Evolutionary conservation across 2,329 filamentous ascomycete species (phyloP), one percentile per base, ranked within the genome.

Genomic region (Cercospora sp.): DNA sequence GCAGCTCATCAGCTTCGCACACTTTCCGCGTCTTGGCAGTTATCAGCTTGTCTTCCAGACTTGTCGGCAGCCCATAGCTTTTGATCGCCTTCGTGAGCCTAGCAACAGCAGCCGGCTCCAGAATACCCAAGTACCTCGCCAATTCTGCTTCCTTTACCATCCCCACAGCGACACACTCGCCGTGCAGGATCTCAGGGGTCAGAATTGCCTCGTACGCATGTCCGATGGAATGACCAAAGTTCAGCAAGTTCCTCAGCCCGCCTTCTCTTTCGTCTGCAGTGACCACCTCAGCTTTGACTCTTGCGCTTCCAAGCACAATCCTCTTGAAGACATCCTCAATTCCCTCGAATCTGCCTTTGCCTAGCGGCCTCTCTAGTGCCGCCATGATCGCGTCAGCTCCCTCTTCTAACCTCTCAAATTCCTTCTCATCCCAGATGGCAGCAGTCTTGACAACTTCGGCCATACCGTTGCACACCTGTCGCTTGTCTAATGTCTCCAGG

Each of bases 111-210:
- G 91, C 91, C 5, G 92, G 92, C 61, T 90, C 90, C 31, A 99
- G 83, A 18, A 96, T 86, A 48, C 95, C 95, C 1, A 99, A 85
- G 79, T 94, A 92, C 66, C 95, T 90, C 26, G 95, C 92, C 65
- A 99, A 83, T 79, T 98, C 95, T 10, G 94, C 95, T 80, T 99
- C 95, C 79, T 96, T 97, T 68, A 98, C 92, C 95, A 99, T 99
- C 28, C 95, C 95, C 73, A 99, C 96, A 23, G 95, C 93, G 10
- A 99, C 94, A 70, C 92, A 93, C 79, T 99, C 95, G 69, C 95
- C 95, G 76, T 99, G 95, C 6, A 99, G 87, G 42, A 99, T 89
- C 79, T 99, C 94, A 0, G 95, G 95, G 0, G 96, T 96, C 51
- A 98, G 85, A 57, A 99, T 93, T 30, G 95, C 95, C 81, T 99